These are phyloP conservation scores for Apodospora peruviana DNA, from an alignment of 495 filamentous ascomycete species.

Conservation along the genomic window DNA sequence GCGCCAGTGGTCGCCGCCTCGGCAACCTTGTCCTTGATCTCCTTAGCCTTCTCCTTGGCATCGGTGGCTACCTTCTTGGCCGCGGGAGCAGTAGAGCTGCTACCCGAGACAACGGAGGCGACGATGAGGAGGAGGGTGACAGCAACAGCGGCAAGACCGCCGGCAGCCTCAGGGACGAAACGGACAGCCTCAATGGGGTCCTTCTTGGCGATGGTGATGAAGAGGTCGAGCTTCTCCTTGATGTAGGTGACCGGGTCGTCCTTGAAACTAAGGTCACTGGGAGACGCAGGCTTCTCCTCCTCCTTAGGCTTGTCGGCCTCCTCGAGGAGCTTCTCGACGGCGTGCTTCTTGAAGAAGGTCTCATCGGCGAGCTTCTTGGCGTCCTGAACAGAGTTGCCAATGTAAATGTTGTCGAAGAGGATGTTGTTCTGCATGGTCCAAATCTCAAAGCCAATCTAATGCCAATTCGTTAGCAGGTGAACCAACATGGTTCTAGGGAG, in stretches of 20 bases:
- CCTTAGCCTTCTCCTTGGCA: slow-evolving; percentile 65
- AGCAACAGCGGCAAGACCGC: slow-evolving; percentile 63
- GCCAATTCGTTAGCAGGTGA: slow-evolving; percentile 2
- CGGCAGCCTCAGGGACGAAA: slow-evolving; percentile 86
- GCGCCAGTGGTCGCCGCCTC: slow-evolving; percentile 61
- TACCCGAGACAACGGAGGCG: slow-evolving; percentile 44
- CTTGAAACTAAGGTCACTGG: slow-evolving; percentile 77
- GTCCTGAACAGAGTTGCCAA: slow-evolving; percentile 94
- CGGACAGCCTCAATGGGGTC: slow-evolving; percentile 88
- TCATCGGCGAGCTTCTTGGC: slow-evolving; percentile 85
- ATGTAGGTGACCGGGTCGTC: slow-evolving; percentile 88
- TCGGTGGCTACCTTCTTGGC: slow-evolving; percentile 58
- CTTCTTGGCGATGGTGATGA: slow-evolving; percentile 75
- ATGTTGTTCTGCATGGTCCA: slow-evolving; percentile 99
- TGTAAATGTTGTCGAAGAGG: slow-evolving; percentile 99
- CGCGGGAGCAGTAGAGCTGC: slow-evolving; percentile 34
- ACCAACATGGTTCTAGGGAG: slow-evolving; percentile 1
- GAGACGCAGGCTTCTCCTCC: slow-evolving; percentile 56
- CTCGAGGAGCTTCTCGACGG: slow-evolving; percentile 78
- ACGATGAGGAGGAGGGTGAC: slow-evolving; percentile 65
- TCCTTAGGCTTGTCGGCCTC: slow-evolving; percentile 76
- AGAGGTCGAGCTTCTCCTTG: slow-evolving; percentile 86
- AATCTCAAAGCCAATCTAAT: slow-evolving; percentile 91
- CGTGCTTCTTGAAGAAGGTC: slow-evolving; percentile 89
- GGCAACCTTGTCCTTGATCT: slow-evolving; percentile 74